Evolutionary conservation across 2,329 filamentous ascomycete genomes (phyloP).

Genomic region (Rhynchosporium secalis): DNA sequence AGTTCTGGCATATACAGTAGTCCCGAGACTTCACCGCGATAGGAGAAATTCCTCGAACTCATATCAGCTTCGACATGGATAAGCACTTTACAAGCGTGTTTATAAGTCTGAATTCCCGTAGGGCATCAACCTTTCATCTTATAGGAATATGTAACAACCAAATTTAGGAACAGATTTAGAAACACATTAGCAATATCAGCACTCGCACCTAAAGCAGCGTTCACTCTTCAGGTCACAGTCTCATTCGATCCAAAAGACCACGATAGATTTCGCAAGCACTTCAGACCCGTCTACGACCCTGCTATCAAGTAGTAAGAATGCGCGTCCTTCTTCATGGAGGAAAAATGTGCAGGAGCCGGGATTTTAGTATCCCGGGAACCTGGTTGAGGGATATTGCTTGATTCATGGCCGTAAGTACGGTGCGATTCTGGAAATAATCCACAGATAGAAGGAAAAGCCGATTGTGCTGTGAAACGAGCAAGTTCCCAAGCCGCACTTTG

Average conservation of each 20-base stretch:
- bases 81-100: no score
- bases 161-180: no score
- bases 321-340: conserved; percentile 47
- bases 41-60: no score
- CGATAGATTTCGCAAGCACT: conserved; percentile 28
- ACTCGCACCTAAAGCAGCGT: conserved; percentile 14
- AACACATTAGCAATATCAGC: no score
- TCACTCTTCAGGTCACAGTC: conserved; percentile 22
- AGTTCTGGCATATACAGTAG: neutral
- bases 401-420: conserved; percentile 19
- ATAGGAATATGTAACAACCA: no score
- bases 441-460: no score
- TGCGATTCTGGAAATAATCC: neutral
- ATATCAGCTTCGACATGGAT: no score
- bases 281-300: conserved; percentile 44
- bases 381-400: conserved; percentile 37
- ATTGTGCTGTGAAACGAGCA: conserved; percentile 9
- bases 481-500: conserved; percentile 18
- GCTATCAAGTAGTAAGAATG: conserved; percentile 46
- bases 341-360: conserved; percentile 42
- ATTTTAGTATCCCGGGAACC: conserved; percentile 45
- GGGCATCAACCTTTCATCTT: no score
- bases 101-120: no score
- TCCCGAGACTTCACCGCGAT: no score
- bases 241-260: conserved; percentile 17